Evolutionary conservation across 169 alveolate genomes (phyloP).

Genomic region (Cryptosporidium ryanae): DNA sequence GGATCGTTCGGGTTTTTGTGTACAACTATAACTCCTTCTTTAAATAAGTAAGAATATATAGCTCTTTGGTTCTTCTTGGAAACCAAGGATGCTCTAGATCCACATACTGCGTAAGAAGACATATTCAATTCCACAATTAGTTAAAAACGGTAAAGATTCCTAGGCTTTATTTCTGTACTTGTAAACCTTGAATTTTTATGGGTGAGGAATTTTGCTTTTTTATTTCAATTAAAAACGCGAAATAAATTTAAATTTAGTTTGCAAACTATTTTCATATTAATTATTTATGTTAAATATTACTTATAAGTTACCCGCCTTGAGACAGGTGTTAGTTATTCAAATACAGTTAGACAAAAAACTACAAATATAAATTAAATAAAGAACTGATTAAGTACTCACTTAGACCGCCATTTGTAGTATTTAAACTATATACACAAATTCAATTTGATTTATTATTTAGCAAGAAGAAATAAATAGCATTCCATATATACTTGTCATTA

Average conservation of each 20-base stretch:
- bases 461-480: too few species aligned
- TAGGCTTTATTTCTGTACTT: not conserved
- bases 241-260: not conserved
- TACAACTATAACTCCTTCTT: conserved; percentile 90
- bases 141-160: not conserved
- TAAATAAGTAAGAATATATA: conserved; percentile 47
- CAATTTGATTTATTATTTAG: too few species aligned
- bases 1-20: conserved; percentile 88
- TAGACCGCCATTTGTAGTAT: too few species aligned
- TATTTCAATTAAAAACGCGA: not conserved
- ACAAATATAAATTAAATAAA: too few species aligned
- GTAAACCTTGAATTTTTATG: not conserved
- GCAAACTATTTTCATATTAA: too few species aligned
- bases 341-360: too few species aligned
- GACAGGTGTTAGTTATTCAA: not conserved
- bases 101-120: conserved; percentile 74
- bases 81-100: conserved; percentile 75
- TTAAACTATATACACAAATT: too few species aligned
- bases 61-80: conserved; percentile 73
- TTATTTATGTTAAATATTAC: too few species aligned
- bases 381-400: too few species aligned
- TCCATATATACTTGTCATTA: too few species aligned
- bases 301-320: not conserved
- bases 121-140: not conserved
- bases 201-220: too few species aligned